Evolutionary conservation across 805 yeast species (phyloP), one percentile per base, ranked within the genome.

Genomic region (Sugiyamaella floridensis): DNA sequence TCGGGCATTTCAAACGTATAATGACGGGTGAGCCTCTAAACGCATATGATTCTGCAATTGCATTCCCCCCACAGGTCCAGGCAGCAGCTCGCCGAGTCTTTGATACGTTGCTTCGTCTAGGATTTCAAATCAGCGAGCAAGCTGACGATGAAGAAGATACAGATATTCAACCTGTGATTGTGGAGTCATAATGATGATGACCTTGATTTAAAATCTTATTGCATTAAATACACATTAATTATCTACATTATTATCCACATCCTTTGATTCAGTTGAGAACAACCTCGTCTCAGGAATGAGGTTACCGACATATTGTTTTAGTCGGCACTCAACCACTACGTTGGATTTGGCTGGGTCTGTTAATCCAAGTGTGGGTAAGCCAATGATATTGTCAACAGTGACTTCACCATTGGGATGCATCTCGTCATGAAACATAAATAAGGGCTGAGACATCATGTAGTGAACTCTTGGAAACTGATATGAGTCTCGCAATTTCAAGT

Each of bases 281-380:
- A 19, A 20, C 4, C 44, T 37, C 11, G 37, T 14, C 29, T 40
- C 34, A 16, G 50, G 50, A 26, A 47, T 47, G 12, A 16, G 32
- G 43, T 40, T 44, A n/a, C 45, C 51, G 42, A 37, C 29, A 10
- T 22, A 29, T 16, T 34, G 32, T 41, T 55, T 53, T 29, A 56
- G 45, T 12, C 28, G n/a, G 42, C 53, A 56, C 29, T 57, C 56
- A 16, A 57, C 49, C 26, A 51, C 58, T 10, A 56, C 34, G 8
- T 46, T 53, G 16, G 42, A 15, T 12, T 16, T 29, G 15, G 28
- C 45, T 15, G 44, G 22, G n/a, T 45, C 37, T n/a, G 20, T 47
- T 14, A 48, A 19, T 14, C 52, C 47, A 40, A 51, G 29, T 32
- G 49, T 51, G 32, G 60, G 58, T 41, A 51, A 40, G 28, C 60